Base-by-base conservation (phyloP, 805 yeast genomes). In the Schizosaccharomyces octosporus region DNA sequence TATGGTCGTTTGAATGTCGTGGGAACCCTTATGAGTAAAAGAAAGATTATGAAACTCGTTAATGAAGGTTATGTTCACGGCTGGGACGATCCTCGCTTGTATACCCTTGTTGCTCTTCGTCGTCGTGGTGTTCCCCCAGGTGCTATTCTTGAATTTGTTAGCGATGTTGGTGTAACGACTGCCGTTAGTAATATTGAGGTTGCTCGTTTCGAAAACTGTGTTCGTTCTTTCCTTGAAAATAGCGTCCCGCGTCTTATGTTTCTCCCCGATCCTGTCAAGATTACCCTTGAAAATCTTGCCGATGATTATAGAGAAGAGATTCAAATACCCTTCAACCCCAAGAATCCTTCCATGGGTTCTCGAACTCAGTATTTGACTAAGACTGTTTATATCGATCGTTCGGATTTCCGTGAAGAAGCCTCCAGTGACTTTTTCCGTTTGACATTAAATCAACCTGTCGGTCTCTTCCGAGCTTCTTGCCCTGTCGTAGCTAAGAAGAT, bases 41-140 rank as follows among this genome's bases (percentile, higher is more conserved):
- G 99, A 72, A 93, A 93, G 74, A 88, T 93, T 71, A 94, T 95
- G 65, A 85, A 87, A 72, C 78, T 93, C 66, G 97, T 93, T 27
- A 84, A 80, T 62, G 93, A 82, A 32, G 75, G 78, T 4, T 74
- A 78, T 68, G 99, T 93, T 29, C 81, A 95, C 72, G 96, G 87
- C 58, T 93, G 99, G 99, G 94, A 93, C 72, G 98, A 93, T 73
- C 98, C 99, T 68, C 81, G 99, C 69, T 78, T 93, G 71, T 93
- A 82, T 73, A 93, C 99, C 4, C 79, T 93, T 67, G 98, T 88
- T 67, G 61, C 93, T 61, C 81, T 93, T 64, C 84, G 87, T 70
- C 85, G 99, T 72, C 86, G 99, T 71, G 99, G 99, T 75, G 83
- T 93, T 7, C 99, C 99, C 66, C 98, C 99, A 13, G 97, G 97